These are phyloP conservation scores for Lycium barbarum DNA, from an alignment of 257 asterid genomes.

Conservation along the genomic window DNA sequence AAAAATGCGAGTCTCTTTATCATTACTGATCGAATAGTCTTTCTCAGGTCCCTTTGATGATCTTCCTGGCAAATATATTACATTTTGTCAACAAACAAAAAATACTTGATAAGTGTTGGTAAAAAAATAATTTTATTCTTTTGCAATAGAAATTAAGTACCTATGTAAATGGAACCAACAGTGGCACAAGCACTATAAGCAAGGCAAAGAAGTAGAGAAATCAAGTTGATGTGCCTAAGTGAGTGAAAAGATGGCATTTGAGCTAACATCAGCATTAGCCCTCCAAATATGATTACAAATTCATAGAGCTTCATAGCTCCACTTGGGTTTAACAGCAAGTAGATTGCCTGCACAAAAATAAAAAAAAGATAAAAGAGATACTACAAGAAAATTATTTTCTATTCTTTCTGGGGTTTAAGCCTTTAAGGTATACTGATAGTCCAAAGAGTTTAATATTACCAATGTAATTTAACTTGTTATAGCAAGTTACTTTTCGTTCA, in stretches of 20 bases:
- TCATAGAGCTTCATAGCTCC: conserved; percentile 68
- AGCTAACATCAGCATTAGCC: conserved; percentile 77
- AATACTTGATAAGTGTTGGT: background rate
- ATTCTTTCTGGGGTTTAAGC: background rate
- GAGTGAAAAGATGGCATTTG: conserved; percentile 98
- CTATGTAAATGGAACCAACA: conserved; percentile 79
- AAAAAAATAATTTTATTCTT: background rate
- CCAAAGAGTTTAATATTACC: background rate
- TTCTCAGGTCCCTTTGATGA: conserved; percentile 73
- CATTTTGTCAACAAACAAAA: background rate
- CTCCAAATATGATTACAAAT: conserved; percentile 79
- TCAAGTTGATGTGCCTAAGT: conserved; percentile 80
- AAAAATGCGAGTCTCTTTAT: conserved; percentile 56
- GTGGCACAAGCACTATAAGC: conserved; percentile 88
- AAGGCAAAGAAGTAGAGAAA: conserved; percentile 69
- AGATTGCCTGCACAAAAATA: conserved; percentile 60
- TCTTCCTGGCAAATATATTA: conserved; percentile 51
- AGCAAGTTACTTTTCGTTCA: too few relatives aligned
- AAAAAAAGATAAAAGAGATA: background rate
- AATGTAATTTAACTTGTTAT: too few relatives aligned
- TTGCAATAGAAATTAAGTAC: conserved; percentile 42
- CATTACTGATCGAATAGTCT: conserved; percentile 59
- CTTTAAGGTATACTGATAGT: background rate
- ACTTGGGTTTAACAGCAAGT: conserved; percentile 60
- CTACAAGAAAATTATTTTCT: background rate